Percentiles rank a stretch among this genome's conserved stretches.
These are phyloP conservation scores for Drechslera avenae DNA, from an alignment of 2,329 filamentous ascomycete genomes.

Conservation along the genomic window DNA sequence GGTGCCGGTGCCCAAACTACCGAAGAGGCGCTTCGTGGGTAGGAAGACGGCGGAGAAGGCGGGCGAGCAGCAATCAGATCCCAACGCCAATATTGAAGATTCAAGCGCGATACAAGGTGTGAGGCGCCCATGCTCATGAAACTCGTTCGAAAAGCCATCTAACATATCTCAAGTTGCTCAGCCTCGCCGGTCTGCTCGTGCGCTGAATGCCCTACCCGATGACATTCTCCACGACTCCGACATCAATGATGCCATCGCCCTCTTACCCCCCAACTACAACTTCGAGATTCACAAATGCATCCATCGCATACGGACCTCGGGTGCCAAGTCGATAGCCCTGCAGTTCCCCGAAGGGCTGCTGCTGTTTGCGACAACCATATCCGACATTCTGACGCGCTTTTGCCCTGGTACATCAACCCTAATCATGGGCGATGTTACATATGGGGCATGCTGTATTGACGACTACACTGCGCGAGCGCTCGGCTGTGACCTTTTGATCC, in stretches of 20 bases:
- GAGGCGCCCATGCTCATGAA: slow-evolving; percentile 25
- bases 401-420: slow-evolving; percentile 89
- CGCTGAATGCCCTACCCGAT: slow-evolving; percentile 88
- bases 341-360: slow-evolving; percentile 96
- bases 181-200: slow-evolving; percentile 73
- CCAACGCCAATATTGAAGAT: slow-evolving; percentile 60
- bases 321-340: slow-evolving; percentile 83
- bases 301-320: slow-evolving; percentile 82
- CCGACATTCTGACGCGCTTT: slow-evolving; percentile 93
- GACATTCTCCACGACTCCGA: slow-evolving; percentile 84
- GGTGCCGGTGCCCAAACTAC: slow-evolving; percentile 64
- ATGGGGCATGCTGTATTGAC: slow-evolving; percentile 97
- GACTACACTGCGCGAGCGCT: slow-evolving; percentile 95
- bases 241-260: slow-evolving; percentile 82
- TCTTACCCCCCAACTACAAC: slow-evolving; percentile 94
- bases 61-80: slow-evolving; percentile 50
- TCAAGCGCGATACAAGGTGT: slow-evolving; percentile 72
- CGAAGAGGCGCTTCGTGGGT: slow-evolving; percentile 91
- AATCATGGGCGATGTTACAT: slow-evolving; percentile 99
- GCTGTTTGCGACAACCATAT: slow-evolving; percentile 95
- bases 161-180: slow-evolving; percentile 63
- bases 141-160: slow-evolving; percentile 9
- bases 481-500: slow-evolving; percentile 90
- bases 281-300: slow-evolving; percentile 99
- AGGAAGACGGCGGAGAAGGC: slow-evolving; percentile 71